Base-by-base conservation (phyloP, 2,329 filamentous ascomycete genomes). In the Botrytis galanthina region DNA sequence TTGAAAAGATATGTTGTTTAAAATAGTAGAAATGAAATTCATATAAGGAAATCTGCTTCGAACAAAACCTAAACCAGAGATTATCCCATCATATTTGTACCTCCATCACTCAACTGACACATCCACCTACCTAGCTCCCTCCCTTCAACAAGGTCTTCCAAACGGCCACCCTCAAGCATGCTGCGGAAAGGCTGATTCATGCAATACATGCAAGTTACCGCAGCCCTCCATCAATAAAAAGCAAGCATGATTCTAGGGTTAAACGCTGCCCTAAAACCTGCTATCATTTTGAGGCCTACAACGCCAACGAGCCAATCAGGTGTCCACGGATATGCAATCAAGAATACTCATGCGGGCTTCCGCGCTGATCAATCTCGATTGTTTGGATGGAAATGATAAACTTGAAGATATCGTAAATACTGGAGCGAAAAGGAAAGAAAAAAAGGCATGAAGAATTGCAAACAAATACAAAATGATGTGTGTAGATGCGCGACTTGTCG, bases 171-270 rank as follows among this genome's bases (percentile, higher is more conserved):
- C 42, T 29, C 26, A 20, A 26, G 29, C 44, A 51, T 51, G 29
- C 63, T 37, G 29, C 32, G 32, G 63, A 66, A 37, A 66, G 63
- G 63, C 29, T 66, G 22, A 51, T 51, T 66, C 32, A 66, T 51
- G 63, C 42, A n/a, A 32, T 48, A 8, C 18, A 66, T 66, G 63
- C 44, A 51, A 20, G 22, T 2, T 66, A 14, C 44, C 29, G 44
- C 12, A 37, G 0, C 14, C 62, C 20, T 64, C 32, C 18, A 37
- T 66, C 63, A 66, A 37, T 66, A 14, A 51, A 26, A 66, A 35
- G 22, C 44, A 64, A 12, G 1, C 42, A 66, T n/a, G 16, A n/a
- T 4, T 1, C 32, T 46, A 14, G 44, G 7, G 20, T 3, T 37
- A 6, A 22, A 18, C 32, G 44, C 44, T 37, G 44, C 20, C 44